Percentiles rank a stretch among this genome's conserved stretches.
phyloP scores from a whole-genome alignment of 2,329 filamentous ascomycete species.

The Alternaria incomplexa region DNA sequence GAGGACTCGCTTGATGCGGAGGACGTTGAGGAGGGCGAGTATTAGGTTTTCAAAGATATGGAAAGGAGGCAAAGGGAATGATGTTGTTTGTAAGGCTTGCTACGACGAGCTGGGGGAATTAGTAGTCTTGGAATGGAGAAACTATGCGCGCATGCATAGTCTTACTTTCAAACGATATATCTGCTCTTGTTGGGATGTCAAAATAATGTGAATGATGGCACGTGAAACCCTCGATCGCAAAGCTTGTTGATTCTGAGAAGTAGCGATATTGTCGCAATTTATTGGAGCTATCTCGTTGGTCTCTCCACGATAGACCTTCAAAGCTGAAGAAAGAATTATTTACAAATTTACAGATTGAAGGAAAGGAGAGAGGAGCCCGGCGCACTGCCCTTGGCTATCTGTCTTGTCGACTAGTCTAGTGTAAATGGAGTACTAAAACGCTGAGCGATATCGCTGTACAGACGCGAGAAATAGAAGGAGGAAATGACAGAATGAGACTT shows the following conservation, averaged over 20 bases:
- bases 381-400: conserved; percentile 7
- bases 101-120: not conserved
- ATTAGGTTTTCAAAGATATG: conserved; percentile 29
- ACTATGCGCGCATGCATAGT: not conserved
- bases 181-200: not conserved
- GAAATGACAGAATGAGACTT: not conserved
- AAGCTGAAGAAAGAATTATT: not conserved
- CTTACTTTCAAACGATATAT: not conserved
- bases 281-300: not conserved
- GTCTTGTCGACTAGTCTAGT: not conserved
- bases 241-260: not conserved
- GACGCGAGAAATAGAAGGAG: not conserved
- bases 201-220: not conserved
- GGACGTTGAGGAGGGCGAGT: conserved; percentile 58
- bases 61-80: not conserved
- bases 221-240: rapidly evolving
- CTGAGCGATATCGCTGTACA: not conserved
- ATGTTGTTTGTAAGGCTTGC: conserved; percentile 30
- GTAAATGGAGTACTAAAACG: not conserved
- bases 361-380: not conserved
- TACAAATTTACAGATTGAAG: not conserved
- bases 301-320: not conserved
- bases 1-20: conserved; percentile 69
- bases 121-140: not conserved
- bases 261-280: not conserved